Percentiles rank a stretch among this genome's conserved stretches.
phyloP scores from a whole-genome alignment of 2,329 filamentous ascomycete genomes.

The Fusarium pininemorale region DNA sequence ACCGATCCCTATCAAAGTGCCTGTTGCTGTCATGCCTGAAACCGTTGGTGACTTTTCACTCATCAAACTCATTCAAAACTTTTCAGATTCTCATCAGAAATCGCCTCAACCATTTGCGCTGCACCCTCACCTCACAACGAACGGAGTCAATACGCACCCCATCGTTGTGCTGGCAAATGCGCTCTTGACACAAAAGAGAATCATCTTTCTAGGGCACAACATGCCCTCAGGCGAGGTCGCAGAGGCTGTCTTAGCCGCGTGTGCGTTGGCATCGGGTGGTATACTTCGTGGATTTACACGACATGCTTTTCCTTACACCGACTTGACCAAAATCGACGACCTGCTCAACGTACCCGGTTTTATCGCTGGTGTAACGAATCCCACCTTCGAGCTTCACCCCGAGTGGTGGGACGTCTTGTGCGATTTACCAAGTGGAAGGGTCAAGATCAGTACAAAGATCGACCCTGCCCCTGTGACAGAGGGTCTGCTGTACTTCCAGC shows the following conservation, averaged over 20 bases:
- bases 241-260: conserved; percentile 97
- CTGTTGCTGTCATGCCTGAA: conserved; percentile 91
- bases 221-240: conserved; percentile 95
- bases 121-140: conserved; percentile 93
- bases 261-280: conserved; percentile 90
- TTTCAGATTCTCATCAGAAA: conserved; percentile 83
- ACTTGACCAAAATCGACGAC: conserved; percentile 97
- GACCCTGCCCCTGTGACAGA: conserved; percentile 84
- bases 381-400: conserved; percentile 91
- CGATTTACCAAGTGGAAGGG: conserved; percentile 88
- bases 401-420: conserved; percentile 99
- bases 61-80: conserved; percentile 96
- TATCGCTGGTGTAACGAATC: conserved; percentile 97
- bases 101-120: conserved; percentile 84
- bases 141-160: conserved; percentile 88
- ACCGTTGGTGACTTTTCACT: conserved; percentile 97
- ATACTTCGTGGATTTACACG: conserved; percentile 93
- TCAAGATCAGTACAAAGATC: conserved; percentile 93
- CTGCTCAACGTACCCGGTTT: conserved; percentile 95
- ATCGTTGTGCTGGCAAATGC: conserved; percentile 96
- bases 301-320: conserved; percentile 97
- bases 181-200: conserved; percentile 92
- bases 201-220: conserved; percentile 96
- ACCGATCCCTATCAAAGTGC: conserved; percentile 95
- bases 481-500: conserved; percentile 86